phyloP scores from a whole-genome alignment of 2,329 filamentous ascomycete genomes.

The Endothia cerciana region DNA sequence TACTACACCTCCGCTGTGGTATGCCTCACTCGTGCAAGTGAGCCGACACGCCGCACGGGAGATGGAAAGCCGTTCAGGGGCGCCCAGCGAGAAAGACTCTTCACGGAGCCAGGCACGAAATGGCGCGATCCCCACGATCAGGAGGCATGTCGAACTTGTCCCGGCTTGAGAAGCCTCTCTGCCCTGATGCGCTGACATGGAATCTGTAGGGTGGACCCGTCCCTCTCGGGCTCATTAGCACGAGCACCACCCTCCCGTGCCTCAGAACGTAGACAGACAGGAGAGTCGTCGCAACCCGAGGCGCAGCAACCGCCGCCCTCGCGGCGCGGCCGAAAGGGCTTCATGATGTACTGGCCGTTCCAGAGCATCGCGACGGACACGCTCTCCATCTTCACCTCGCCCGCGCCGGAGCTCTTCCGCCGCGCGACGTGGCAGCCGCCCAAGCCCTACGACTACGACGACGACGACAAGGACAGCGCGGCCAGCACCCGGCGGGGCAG shows the following conservation, averaged over 20 bases:
- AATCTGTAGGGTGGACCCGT: neutral
- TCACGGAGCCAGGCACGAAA: neutral
- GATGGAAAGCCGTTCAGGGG: constrained; percentile 1
- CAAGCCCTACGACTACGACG: neutral
- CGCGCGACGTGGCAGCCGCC: constrained; percentile 36
- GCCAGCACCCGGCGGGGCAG: constrained; percentile 36
- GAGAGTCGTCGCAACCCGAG: neutral
- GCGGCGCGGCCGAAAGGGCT: constrained; percentile 24
- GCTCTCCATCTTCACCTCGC: constrained; percentile 31
- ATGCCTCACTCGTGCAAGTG: constrained; percentile 2
- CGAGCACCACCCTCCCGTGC: neutral
- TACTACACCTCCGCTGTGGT: neutral
- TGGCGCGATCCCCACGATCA: neutral
- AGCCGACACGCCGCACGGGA: neutral
- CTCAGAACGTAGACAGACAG: neutral
- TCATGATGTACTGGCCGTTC: constrained; percentile 42
- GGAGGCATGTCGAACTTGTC: neutral
- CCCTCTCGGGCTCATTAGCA: neutral
- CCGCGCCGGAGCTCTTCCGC: constrained; percentile 21
- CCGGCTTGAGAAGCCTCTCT: neutral
- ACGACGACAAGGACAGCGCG: constrained; percentile 27
- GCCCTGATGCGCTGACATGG: too few species aligned
- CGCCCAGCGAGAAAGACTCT: neutral
- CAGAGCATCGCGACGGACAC: constrained; percentile 37
- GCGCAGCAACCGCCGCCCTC: constrained; percentile 23